Percentiles rank a stretch among this genome's conserved stretches.
These are phyloP conservation scores for Hypericum androsaemum DNA, from an alignment of 345 rosid genomes.

Conservation along the genomic window DNA sequence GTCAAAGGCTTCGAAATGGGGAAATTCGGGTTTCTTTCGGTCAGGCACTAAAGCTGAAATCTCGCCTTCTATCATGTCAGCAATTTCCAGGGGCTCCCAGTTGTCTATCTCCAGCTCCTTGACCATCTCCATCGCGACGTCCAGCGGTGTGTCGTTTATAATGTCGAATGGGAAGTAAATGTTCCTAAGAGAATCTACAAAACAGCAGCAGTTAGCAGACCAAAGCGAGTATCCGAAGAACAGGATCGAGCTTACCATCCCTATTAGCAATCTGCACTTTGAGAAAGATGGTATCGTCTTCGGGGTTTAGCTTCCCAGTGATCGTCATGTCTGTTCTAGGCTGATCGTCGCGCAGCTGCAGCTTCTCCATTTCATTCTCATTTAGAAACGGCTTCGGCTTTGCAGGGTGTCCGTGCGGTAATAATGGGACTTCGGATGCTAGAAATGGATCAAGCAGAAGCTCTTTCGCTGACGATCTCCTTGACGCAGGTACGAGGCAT, in stretches of 20 bases:
- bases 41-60: conserved; percentile 44
- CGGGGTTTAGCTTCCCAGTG: conserved; percentile 1
- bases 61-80: conserved; percentile 58
- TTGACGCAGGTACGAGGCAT: conserved; percentile 53
- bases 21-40: conserved; percentile 28
- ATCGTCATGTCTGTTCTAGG: conserved; percentile 1
- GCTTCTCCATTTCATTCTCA: conserved; percentile 37
- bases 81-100: conserved; percentile 66
- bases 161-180: conserved; percentile 59
- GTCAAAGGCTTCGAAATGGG: conserved; percentile 14
- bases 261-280: not conserved
- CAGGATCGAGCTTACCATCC: not conserved
- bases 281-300: conserved; percentile 4
- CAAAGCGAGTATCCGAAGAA: too few species aligned
- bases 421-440: conserved; percentile 27
- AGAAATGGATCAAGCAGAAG: conserved; percentile 60
- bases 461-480: conserved; percentile 54
- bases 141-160: conserved; percentile 49
- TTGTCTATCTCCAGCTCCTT: conserved; percentile 59
- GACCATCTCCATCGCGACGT: conserved; percentile 77
- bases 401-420: conserved; percentile 14
- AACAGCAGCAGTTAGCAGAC: not conserved
- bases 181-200: conserved; percentile 39
- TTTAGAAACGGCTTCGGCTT: conserved; percentile 48
- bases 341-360: conserved; percentile 34